Evolutionary conservation across 176 grass and related monocot species (phyloP).

Genomic region (Rhynchospora breviuscula): DNA sequence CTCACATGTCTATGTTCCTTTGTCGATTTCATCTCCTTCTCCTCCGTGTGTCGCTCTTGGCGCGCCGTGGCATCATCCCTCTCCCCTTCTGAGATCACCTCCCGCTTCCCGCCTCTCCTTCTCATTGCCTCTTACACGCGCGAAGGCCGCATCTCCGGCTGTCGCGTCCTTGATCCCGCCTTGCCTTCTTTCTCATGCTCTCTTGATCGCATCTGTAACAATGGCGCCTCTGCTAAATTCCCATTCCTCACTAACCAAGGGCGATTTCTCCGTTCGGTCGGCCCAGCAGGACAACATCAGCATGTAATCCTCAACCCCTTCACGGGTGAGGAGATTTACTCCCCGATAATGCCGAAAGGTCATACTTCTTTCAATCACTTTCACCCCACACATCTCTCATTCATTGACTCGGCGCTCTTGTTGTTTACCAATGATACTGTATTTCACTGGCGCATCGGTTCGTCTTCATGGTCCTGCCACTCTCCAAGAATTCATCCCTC

Average conservation of each 20-base stretch:
- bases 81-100: neutral
- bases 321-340: neutral
- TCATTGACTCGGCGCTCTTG: neutral
- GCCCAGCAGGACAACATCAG: too few relatives aligned
- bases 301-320: constrained; percentile 11
- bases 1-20: constrained; percentile 10
- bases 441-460: neutral
- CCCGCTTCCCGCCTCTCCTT: constrained; percentile 20
- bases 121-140: neutral
- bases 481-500: neutral
- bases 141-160: neutral
- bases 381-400: neutral
- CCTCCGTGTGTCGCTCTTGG: constrained; percentile 21
- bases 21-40: constrained; percentile 14
- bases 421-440: neutral
- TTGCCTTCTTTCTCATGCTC: constrained; percentile 3
- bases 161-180: constrained; percentile 3
- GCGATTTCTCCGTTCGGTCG: too few relatives aligned
- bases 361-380: neutral
- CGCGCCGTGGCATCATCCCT: neutral
- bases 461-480: neutral
- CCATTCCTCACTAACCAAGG: too few relatives aligned
- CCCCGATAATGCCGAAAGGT: neutral
- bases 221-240: neutral
- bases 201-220: neutral